Evolutionary conservation across 225 moss, liverwort and hornwort genomes (phyloP), one percentile per base, ranked within the genome.

Genomic region (Neckera pumila): DNA sequence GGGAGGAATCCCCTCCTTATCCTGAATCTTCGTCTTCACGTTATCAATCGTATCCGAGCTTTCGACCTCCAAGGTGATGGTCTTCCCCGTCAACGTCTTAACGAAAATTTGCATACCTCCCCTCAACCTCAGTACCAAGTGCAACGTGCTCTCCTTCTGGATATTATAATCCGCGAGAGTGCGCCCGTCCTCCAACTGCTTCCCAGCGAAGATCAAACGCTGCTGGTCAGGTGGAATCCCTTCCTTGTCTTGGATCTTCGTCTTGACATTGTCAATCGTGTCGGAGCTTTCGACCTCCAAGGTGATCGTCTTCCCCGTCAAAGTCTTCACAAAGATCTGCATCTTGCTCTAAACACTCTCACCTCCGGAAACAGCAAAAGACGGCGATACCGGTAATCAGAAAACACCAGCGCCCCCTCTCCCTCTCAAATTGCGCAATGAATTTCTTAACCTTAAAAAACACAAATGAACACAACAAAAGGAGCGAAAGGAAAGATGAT

Each of bases 241-340:
- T 3, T 76, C 76, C 51, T 76, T 76, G 3, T 76, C 76, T 3
- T 76, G 76, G 0, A 76, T 76, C 76, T 76, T 76, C 13, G 76
- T 51, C 76, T 76, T 76, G 1, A 76, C 76, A 21, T 76, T 76
- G 34, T 76, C 76, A 51, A 76, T 76, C 12, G 51, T 76, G 9
- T 76, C 76, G 14, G 53, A 76, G 53, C 76, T 76, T 5, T 76
- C 53, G 8, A 76, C 53, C 23, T 77, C 76, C 14, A 77, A 25
- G 9, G 54, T 77, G 54, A 77, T 77, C 0, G 77, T 77, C 77
- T 77, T 77, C 23, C 77, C 77, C 54, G 56, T 77, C 77, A 77
- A 38, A n/a, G 78, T 79, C 78, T 79, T 90, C 75, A 90, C 90
- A 28, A 90, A 90, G 45, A 90, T 90, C 85, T 91, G 89, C 90